Evolutionary conservation across 441 rosid genomes (phyloP), one percentile per base, ranked within the genome.

Genomic region (Jatropha podagrica): DNA sequence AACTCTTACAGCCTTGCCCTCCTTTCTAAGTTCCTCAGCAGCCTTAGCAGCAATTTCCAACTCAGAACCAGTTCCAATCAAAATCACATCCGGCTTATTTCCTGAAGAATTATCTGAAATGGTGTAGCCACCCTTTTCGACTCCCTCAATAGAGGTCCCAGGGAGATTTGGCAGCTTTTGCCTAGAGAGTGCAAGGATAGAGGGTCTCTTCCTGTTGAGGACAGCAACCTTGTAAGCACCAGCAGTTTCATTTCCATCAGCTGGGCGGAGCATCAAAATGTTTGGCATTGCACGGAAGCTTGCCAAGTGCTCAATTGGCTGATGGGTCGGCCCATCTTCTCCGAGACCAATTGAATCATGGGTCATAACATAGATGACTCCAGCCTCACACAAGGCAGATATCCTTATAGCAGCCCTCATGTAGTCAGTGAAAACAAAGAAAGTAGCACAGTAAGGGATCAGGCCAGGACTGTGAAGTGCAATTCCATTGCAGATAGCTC

Each of bases 201-300:
- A 92, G 9, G 97, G 98, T 82, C 86, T 87, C 84, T 92, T 94
- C 76, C 87, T 80, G 85, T 86, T 92, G 62, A 74, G 75, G 26
- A 91, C 84, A 9, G 97, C 98, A 69, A 92, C 88, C 76, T 81
- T 92, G 83, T 91, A 94, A 7, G 95, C 90, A 17, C 96, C 96
- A 12, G 98, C 96, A 17, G 97, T 94, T 81, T 94, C 96, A 54
- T 85, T 92, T 72, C 97, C 98, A 71, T 94, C 98, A 63, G 95
- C 97, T 27, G 98, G 98, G 27, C 96, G 93, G 79, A 94, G 79
- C 98, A 94, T 94, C 73, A 92, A 71, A 71, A 90, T 73, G 82
- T 94, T 94, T 18, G 98, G 97, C 98, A 93, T 93, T 74, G 98
- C 98, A 49, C 98, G 94, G 89, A 94, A 92, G 80, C 98, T 94